A percentile compares a stretch with the other conserved stretches of the same genome.
These are phyloP conservation scores for Phytophthora fragariaefolia DNA, from an alignment of 352 stramenopile species.

Conservation along the genomic window DNA sequence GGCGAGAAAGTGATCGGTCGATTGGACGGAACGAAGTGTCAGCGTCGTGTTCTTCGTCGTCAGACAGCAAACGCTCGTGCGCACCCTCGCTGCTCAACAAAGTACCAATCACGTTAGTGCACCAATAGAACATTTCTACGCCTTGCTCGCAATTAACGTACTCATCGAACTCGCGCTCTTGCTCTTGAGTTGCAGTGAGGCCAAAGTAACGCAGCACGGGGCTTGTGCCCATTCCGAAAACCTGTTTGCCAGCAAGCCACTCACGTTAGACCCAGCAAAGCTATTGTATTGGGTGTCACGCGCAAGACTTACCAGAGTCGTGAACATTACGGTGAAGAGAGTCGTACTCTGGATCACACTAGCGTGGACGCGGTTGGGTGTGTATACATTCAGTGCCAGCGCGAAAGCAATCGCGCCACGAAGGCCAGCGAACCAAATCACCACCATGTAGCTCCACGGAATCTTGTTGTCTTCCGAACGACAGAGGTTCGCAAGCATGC, in stretches of 20 bases:
- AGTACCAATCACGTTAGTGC: conserved; percentile 4
- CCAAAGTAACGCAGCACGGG: conserved; percentile 65
- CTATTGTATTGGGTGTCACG: not conserved
- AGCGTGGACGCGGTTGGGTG: conserved; percentile 55
- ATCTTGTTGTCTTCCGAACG: conserved; percentile 71
- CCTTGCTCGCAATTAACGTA: conserved; percentile 32
- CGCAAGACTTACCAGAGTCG: conserved; percentile 59
- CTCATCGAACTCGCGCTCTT: conserved; percentile 54
- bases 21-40: conserved; percentile 56
- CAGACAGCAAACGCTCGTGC: conserved; percentile 60
- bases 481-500: conserved; percentile 70
- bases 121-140: not conserved
- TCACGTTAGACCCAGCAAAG: conserved; percentile 6
- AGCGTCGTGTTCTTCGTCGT: conserved; percentile 59
- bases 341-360: conserved; percentile 82
- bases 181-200: conserved; percentile 50
- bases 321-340: conserved; percentile 86
- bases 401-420: conserved; percentile 94
- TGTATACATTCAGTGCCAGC: conserved; percentile 77
- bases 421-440: conserved; percentile 93
- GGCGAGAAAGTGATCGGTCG: conserved; percentile 34
- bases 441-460: conserved; percentile 81
- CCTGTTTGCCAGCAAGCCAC: conserved; percentile 30
- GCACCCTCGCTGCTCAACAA: conserved; percentile 42
- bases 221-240: conserved; percentile 81